Conservation (phyloP, 306 rosid genomes). For the Casuarina equisetifolia region DNA sequence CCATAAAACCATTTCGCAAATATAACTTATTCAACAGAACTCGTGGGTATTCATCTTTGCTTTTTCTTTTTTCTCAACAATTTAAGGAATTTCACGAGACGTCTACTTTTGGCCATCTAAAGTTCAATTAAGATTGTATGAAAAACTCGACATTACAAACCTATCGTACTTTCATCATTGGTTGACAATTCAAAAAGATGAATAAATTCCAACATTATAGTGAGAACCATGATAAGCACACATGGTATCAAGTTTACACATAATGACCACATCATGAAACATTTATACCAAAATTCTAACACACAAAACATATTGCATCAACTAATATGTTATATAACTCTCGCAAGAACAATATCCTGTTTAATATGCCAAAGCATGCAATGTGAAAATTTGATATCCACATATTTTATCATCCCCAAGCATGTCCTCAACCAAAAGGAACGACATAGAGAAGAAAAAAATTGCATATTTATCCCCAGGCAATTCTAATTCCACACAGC, state of each 20-base stretch:
- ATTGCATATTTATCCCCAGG: neutral
- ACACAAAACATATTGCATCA: no score
- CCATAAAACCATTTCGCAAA: no score
- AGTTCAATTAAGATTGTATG: no score
- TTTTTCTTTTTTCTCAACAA: no score
- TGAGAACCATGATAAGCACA: neutral
- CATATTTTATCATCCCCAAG: neutral
- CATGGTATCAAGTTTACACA: neutral
- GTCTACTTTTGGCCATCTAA: no score
- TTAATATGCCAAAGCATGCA: neutral
- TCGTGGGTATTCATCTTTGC: no score
- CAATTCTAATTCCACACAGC: neutral
- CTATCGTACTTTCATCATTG: no score
- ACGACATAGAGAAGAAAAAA: neutral
- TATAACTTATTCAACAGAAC: no score
- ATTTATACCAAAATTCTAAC: neutral
- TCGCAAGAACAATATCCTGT: neutral
- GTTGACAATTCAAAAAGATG: no score
- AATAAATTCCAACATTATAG: no score
- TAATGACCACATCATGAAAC: neutral
- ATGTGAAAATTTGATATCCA: neutral
- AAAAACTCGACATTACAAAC: no score
- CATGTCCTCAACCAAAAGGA: neutral
- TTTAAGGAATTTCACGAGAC: no score
- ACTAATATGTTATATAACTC: neutral